Evolutionary conservation across 1,284 basidiomycete species (phyloP), one percentile per base, ranked within the genome.

Genomic region (Malassezia sp.): DNA sequence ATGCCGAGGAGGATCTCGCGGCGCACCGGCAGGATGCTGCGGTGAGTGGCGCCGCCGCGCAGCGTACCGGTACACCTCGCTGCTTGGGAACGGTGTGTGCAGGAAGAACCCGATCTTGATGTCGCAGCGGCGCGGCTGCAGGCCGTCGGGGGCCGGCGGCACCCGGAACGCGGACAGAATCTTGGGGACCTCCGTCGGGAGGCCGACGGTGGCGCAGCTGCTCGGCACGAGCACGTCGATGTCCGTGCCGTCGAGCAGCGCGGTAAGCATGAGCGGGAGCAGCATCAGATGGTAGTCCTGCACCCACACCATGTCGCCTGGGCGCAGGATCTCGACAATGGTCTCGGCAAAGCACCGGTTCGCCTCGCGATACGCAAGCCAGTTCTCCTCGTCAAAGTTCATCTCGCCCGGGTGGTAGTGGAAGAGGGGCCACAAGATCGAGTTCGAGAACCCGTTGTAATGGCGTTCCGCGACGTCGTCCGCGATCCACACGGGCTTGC

Each of bases 361-460:
- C 36, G 93, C 93, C 71, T 95, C 88, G 27, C 91, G 81, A 73
- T 97, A 99, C 1, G 89, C 91, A 38, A 84, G 79, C 91, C 91
- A 99, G 72, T 96, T 86, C 65, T 84, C 85, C 74, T 95, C 88
- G 73, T 96, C 91, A 70, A 97, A 97, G 74, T 89, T 93, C 89
- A 97, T 97, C 58, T 67, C 64, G 7, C 67, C 65, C 0, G 60
- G 58, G 71, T 95, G 90, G 73, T 96, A 99, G 72, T 99, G 91
- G 78, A 97, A 96, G 37, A 99, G 77, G 0, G 91, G 91, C 91
- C 91, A 99, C 30, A 99, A 80, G 73, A 99, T 97, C 39, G 88
- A 93, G 76, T 99, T 99, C 58, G 88, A 90, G 77, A 99, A 97
- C n/a, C 74, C 74, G 65, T 96, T 97, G 77, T 97, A 99, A 73